phyloP scores from a whole-genome alignment of 2,329 filamentous ascomycete species.

The Paraconiothyrium sp. region DNA sequence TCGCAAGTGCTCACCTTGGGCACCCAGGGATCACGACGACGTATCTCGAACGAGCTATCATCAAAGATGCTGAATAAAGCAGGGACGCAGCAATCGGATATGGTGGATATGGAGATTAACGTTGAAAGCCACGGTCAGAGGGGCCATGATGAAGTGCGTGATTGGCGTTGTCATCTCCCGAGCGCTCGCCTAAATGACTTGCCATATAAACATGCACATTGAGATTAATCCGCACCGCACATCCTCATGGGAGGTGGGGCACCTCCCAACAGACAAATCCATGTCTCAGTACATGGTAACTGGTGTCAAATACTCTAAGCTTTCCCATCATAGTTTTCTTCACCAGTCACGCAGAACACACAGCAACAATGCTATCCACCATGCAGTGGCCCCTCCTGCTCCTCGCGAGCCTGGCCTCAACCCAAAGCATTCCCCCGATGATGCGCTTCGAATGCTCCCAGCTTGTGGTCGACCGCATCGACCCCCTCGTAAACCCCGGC shows the following conservation, averaged over 20 bases:
- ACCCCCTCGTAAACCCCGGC: conserved; percentile 38
- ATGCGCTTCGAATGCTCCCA: conserved; percentile 41
- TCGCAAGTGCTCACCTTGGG: no score
- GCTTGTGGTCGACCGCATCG: conserved; percentile 38
- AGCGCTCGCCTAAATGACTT: conserved; percentile 14
- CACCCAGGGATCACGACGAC: background rate
- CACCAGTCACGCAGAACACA: no score
- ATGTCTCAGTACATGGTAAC: background rate
- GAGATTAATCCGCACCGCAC: conserved; percentile 7
- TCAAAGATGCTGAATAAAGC: background rate
- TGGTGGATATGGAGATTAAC: background rate
- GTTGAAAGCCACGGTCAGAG: background rate
- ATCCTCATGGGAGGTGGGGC: conserved; percentile 6
- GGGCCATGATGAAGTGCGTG: background rate
- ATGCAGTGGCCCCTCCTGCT: background rate
- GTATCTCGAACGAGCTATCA: conserved; percentile 3
- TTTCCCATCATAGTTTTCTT: background rate
- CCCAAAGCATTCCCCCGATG: conserved; percentile 12
- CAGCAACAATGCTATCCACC: background rate
- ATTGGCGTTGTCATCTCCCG: conserved; percentile 13
- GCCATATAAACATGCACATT: conserved; percentile 12
- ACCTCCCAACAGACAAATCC: conserved; percentile 4
- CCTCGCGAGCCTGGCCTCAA: background rate
- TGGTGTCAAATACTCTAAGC: background rate
- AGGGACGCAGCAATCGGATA: background rate